Conservation (phyloP, 2,329 filamentous ascomycete species). For the Venturia aucupariae region DNA sequence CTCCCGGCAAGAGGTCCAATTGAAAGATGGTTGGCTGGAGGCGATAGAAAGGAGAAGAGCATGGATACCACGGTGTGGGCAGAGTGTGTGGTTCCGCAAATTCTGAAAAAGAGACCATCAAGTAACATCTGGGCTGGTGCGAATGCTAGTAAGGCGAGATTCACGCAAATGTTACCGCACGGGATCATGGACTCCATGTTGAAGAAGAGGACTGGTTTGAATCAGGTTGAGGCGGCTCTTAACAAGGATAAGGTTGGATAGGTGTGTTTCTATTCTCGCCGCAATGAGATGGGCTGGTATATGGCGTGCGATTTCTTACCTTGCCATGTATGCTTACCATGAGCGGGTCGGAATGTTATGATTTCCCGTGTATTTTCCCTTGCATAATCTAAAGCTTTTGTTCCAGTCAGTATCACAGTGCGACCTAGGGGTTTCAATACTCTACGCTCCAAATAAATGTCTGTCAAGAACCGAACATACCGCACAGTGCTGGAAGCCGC, state of each 20-base stretch:
- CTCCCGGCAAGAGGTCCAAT: conserved; percentile 10
- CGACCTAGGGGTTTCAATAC: no score
- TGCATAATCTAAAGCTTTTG: background rate
- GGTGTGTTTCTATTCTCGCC: background rate
- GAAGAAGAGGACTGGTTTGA: conserved; percentile 4
- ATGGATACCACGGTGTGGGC: conserved; percentile 14
- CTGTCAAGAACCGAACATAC: no score
- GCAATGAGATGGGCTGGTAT: background rate
- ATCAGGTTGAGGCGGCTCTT: conserved; percentile 17
- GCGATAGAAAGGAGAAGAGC: background rate
- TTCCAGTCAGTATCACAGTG: background rate
- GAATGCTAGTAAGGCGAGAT: background rate
- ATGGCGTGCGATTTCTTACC: background rate
- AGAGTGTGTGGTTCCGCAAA: conserved; percentile 13
- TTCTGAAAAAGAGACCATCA: conserved; percentile 12
- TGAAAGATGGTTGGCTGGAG: conserved; percentile 9
- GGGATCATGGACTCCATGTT: conserved; percentile 14
- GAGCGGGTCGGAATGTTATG: background rate
- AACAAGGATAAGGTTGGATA: conserved; percentile 18
- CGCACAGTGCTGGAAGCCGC: no score
- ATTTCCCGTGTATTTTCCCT: background rate
- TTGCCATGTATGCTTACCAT: background rate
- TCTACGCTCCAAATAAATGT: no score
- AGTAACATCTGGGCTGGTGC: background rate
- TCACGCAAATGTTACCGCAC: conserved; percentile 35